A percentile compares a stretch with the other conserved stretches of the same genome.
Conservation (phyloP, 805 yeast genomes). For the Candida chilensis region DNA sequence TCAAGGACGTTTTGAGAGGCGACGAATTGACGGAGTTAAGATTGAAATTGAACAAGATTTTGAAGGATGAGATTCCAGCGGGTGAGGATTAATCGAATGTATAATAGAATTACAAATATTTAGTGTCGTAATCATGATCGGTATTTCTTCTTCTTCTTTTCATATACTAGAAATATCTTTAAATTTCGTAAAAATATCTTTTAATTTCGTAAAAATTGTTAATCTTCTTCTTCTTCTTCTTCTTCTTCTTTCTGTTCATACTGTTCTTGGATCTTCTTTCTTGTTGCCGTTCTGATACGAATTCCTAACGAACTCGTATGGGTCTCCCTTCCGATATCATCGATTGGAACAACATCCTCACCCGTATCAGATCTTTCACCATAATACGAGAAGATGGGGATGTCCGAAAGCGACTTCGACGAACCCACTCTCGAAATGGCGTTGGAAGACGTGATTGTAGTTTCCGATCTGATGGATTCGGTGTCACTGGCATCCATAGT, state of each 20-base stretch:
- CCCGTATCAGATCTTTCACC: background rate
- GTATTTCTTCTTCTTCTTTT: too few species aligned
- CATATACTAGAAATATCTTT: too few species aligned
- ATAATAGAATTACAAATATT: too few species aligned
- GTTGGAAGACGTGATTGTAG: background rate
- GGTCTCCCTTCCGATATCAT: too few species aligned
- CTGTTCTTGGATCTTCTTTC: too few species aligned
- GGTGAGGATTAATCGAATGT: constrained; percentile 69
- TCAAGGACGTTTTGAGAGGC: constrained; percentile 76
- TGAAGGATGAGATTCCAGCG: constrained; percentile 94
- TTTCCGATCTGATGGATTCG: background rate
- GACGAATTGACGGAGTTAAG: constrained; percentile 74
- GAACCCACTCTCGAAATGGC: background rate
- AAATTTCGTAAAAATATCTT: too few species aligned
- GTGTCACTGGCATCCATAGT: background rate
- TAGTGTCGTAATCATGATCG: too few species aligned
- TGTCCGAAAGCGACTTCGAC: background rate
- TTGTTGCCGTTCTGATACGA: background rate
- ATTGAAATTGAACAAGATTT: constrained; percentile 57
- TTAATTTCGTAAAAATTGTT: too few species aligned
- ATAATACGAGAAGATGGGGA: constrained; percentile 1
- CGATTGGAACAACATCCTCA: background rate
- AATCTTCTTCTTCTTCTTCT: too few species aligned
- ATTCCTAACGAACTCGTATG: too few species aligned
- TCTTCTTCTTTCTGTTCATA: too few species aligned